Evolutionary conservation across 768 basidiomycete species (phyloP).

Genomic region (Scleroderma bovista): DNA sequence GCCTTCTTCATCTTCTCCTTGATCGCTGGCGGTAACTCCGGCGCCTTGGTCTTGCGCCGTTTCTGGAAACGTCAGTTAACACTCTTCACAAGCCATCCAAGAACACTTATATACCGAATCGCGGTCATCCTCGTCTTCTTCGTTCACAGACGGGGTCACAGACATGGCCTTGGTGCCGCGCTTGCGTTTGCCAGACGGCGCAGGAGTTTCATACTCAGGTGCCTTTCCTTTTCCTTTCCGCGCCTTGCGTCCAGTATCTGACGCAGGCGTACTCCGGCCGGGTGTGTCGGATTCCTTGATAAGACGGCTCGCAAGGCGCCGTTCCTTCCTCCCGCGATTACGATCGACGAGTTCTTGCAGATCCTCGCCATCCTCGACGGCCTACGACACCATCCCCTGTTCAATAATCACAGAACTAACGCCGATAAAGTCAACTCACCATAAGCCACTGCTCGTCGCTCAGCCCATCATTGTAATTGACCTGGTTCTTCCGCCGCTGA

Average conservation of each 20-base stretch:
- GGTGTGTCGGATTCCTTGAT: conserved; percentile 56
- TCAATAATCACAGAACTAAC: background rate
- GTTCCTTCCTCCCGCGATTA: conserved; percentile 57
- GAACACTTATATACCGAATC: conserved; percentile 49
- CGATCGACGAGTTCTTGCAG: conserved; percentile 67
- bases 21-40: conserved; percentile 51
- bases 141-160: conserved; percentile 65
- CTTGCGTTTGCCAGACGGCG: conserved; percentile 61
- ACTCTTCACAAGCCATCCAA: background rate
- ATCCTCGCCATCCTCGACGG: conserved; percentile 79
- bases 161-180: conserved; percentile 68
- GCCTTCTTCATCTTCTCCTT: conserved; percentile 81
- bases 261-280: conserved; percentile 58
- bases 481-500: conserved; percentile 73
- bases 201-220: conserved; percentile 42
- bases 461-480: conserved; percentile 91
- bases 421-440: conserved; percentile 7
- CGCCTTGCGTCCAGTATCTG: conserved; percentile 49
- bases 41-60: conserved; percentile 72
- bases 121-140: conserved; percentile 77
- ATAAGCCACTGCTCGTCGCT: conserved; percentile 92
- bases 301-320: conserved; percentile 54
- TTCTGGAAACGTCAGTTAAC: conserved; percentile 44
- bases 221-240: conserved; percentile 58
- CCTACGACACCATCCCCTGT: conserved; percentile 16